Percentiles rank a stretch among this genome's conserved stretches.
Evolutionary conservation across 495 filamentous ascomycete species (phyloP).

Genomic region (Penicillium subrubescens): DNA sequence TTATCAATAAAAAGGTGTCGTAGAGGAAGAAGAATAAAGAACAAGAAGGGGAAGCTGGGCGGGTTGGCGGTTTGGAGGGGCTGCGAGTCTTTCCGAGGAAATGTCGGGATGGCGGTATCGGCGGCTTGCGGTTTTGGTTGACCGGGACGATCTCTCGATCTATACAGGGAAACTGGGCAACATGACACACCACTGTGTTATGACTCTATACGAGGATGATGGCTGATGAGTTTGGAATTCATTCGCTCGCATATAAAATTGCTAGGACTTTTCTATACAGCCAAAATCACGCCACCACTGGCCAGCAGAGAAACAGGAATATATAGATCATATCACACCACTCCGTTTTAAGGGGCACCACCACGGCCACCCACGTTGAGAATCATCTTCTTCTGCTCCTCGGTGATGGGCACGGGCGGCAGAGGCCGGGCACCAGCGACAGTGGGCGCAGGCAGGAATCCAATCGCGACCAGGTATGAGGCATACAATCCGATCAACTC

Average conservation of each 20-base stretch:
- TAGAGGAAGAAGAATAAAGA: neutral
- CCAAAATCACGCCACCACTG: neutral
- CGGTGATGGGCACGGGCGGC: constrained; percentile 49
- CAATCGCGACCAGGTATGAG: constrained; percentile 68
- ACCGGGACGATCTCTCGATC: constrained; percentile 1
- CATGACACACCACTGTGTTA: neutral
- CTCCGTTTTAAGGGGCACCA: constrained; percentile 28
- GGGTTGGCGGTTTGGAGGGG: neutral
- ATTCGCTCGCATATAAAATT: constrained; percentile 5
- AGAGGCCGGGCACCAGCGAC: constrained; percentile 46
- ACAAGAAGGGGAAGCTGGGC: neutral
- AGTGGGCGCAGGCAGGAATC: constrained; percentile 66
- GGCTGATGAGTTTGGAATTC: neutral
- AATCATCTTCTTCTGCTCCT: constrained; percentile 53
- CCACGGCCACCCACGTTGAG: constrained; percentile 54
- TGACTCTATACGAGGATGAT: neutral
- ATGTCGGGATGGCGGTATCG: constrained; percentile 6
- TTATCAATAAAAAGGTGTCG: neutral
- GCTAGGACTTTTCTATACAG: neutral
- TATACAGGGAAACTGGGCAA: neutral
- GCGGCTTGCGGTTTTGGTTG: constrained; percentile 13
- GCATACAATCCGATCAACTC: constrained; percentile 74
- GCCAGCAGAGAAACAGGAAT: neutral
- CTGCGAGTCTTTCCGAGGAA: constrained; percentile 9
- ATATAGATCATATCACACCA: constrained; percentile 4